These are phyloP conservation scores for Strigomonas galati DNA, from an alignment of 208 protist species.

Conservation along the genomic window DNA sequence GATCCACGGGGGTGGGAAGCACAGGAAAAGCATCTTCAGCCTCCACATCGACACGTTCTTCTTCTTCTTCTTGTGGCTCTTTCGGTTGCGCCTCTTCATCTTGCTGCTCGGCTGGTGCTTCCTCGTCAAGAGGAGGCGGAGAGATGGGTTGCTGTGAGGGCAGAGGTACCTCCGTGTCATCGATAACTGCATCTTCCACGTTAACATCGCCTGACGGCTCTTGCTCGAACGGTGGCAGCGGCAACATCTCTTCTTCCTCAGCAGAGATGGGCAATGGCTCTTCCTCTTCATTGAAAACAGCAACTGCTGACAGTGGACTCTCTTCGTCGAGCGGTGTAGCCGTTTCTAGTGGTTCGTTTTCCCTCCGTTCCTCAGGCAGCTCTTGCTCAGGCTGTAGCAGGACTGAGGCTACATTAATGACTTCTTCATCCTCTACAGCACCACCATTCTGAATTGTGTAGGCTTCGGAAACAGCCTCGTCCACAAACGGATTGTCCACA, in stretches of 20 bases:
- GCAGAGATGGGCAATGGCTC: no score
- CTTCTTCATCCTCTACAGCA: constrained; percentile 19
- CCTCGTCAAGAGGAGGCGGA: no score
- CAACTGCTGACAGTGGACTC: background rate
- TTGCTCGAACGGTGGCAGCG: background rate
- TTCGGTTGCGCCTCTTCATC: no score
- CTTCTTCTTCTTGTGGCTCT: no score
- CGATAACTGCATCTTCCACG: no score
- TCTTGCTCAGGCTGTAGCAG: background rate
- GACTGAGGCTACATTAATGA: background rate
- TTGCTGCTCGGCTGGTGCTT: no score
- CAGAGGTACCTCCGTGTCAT: no score
- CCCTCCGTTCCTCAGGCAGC: background rate
- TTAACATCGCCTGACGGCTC: background rate
- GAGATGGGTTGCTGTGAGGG: no score
- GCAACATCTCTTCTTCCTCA: constrained; percentile 12
- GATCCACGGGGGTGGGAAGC: no score
- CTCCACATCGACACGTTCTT: no score
- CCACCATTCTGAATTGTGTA: background rate
- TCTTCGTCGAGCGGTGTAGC: background rate
- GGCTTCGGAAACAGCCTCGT: background rate
- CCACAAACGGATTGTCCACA: background rate
- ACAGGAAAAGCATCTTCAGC: no score
- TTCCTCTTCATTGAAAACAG: background rate
- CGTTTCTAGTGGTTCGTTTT: background rate